These are phyloP conservation scores for Lachancea quebecensis DNA, from an alignment of 805 yeast genomes.

Conservation along the genomic window DNA sequence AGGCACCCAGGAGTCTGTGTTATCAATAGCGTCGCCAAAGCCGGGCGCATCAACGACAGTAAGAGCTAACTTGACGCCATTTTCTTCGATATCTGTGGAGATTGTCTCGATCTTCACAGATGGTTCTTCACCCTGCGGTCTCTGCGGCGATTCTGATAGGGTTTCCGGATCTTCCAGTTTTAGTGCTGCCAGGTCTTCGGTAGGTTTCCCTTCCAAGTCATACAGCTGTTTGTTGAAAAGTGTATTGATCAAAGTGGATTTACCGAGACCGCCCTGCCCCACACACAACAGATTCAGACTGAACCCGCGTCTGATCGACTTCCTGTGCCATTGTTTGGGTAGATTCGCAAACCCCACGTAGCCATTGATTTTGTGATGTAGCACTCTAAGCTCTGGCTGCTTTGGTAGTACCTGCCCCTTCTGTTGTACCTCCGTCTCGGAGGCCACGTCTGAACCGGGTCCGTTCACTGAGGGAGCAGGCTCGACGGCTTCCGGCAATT, in stretches of 20 bases:
- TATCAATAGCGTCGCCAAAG: conserved; percentile 85
- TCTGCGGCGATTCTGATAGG: conserved; percentile 1
- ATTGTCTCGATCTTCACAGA: conserved; percentile 53
- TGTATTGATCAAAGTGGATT: conserved; percentile 85
- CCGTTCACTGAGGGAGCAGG: background rate
- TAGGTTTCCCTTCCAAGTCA: conserved; percentile 12
- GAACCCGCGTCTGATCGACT: conserved; percentile 85
- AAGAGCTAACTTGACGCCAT: conserved; percentile 80
- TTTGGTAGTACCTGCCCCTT: conserved; percentile 28
- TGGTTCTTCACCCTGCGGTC: conserved; percentile 1
- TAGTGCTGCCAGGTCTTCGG: conserved; percentile 8
- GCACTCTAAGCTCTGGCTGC: conserved; percentile 46
- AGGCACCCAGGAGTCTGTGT: conserved; percentile 78
- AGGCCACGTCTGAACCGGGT: background rate
- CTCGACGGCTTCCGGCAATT: conserved; percentile 1
- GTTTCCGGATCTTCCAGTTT: conserved; percentile 10
- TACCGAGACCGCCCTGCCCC: conserved; percentile 89
- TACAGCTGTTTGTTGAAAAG: conserved; percentile 67
- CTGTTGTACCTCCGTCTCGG: background rate
- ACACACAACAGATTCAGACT: conserved; percentile 82
- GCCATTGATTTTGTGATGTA: conserved; percentile 79
- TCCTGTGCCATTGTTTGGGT: conserved; percentile 98
- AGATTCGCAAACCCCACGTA: conserved; percentile 96
- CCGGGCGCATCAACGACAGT: conserved; percentile 89
- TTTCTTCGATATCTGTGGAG: conserved; percentile 78